Evolutionary conservation across 2,329 filamentous ascomycete species (phyloP), one percentile per base, ranked within the genome.

Genomic region (Scortechinia acanthostroma): DNA sequence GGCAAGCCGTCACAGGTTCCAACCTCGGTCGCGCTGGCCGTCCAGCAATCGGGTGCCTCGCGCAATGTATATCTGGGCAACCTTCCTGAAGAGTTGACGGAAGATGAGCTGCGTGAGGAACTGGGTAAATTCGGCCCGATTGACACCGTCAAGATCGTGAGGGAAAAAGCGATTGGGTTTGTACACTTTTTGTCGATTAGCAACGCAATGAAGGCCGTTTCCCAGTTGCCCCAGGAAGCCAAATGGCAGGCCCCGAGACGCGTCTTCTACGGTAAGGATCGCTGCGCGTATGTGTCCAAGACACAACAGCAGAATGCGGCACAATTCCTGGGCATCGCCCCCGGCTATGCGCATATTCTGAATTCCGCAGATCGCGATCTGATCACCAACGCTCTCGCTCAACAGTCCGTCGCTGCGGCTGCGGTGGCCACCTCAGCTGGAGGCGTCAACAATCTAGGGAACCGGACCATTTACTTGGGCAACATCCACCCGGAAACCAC

Each of bases 401-500:
- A 98, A 66, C 93, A 98, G 65, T 98, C 93, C 3, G 91, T 97
- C 42, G 93, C 93, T 45, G 93, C 93, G 3, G 93, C 93, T 4
- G 93, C 93, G 20, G 93, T 98, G 47, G 93, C 93, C 23, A 98
- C 93, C 2, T 94, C 91, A 4, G 93, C 93, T 50, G 93, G 93
- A 54, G 93, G 93, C 51, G 91, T 96, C 54, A 95, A 94, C 71
- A 98, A 98, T 64, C 74, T 98, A 33, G 93, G 93, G 45, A 98
- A 98, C 70, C 80, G 93, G 51, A 98, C 93, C 37, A 95, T 98
- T 51, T 98, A 98, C 62, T 77, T 98, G 4, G 93, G 93, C 55
- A 98, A 98, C 67, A 98, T 98, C 52, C 93, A 98, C 64, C 93
- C 93, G 0, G 93, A 98, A 70, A 98, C 93, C 1, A 97, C 91